Evolutionary conservation across 2,329 filamentous ascomycete species (phyloP), one percentile per base, ranked within the genome.

Genomic region (Trichoderma citrinoviride): DNA sequence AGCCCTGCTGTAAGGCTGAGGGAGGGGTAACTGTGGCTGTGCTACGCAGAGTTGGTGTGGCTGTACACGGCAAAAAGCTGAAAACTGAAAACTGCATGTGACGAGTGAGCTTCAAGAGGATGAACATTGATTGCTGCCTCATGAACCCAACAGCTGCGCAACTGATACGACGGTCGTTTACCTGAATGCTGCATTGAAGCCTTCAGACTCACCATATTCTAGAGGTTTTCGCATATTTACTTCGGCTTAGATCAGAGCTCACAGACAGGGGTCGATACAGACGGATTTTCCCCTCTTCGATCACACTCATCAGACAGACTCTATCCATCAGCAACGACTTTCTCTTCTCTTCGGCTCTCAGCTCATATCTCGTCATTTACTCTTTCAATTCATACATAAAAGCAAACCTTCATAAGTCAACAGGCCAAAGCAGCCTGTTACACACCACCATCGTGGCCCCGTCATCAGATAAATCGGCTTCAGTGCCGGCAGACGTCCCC

Each of bases 1-100:
- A 57, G 54, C 56, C 56, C 56, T 61, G 46, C n/a, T 61, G 25
- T 37, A 61, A 61, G 46, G 43, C 43, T 61, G 56, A 50, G 14
- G 44, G 41, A 43, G 15, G 19, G 40, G 54, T 37, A 37, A 4
- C 3, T 37, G 12, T 37, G 33, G 33, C 33, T 37, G 12, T 37
- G 33, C 27, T 29, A 7, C 7, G 27, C 27, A 29, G 44, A 21
- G 43, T 5, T 7, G 7, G 0, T 46, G 54, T 57, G 54, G 54
- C 54, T 23, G 33, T 40, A 29, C 29, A 25, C 12, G 7, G 15
- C 17, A 37, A n/a, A 40, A 53, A n/a, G 21, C 17, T 19, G 25
- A 52, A 29, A 33, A 12, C n/a, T 33, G 25, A 29, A 52, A 25
- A 10, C 23, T 49, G 43, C 43, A 21, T 25, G 21, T 23, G 2